Evolutionary conservation across 2,329 filamentous ascomycete species (phyloP).

Genomic region (Colletotrichum siamense): DNA sequence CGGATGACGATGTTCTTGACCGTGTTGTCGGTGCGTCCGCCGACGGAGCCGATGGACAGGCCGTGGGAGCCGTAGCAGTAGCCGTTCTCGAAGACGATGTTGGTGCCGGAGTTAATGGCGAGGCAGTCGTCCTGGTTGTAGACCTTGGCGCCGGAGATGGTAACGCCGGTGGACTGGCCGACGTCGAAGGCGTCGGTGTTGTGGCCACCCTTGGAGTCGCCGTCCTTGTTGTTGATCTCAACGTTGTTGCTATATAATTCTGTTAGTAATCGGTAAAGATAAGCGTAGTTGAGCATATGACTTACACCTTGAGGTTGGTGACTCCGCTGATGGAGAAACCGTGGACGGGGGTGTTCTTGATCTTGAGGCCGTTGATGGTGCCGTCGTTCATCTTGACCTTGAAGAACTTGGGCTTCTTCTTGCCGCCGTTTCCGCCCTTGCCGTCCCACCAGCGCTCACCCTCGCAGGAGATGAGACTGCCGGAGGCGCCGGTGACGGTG

Average conservation of each 20-base stretch:
- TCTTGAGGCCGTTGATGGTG: slow-evolving; percentile 41
- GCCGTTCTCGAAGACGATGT: slow-evolving; percentile 50
- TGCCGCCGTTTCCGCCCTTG: slow-evolving; percentile 63
- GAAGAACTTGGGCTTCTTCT: slow-evolving; percentile 69
- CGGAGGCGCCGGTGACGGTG: slow-evolving; percentile 56
- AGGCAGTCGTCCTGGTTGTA: slow-evolving; percentile 69
- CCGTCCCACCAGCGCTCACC: slow-evolving; percentile 68
- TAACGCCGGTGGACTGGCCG: slow-evolving; percentile 52
- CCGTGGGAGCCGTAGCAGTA: slow-evolving; percentile 51
- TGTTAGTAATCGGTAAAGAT: neutral
- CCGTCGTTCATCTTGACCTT: slow-evolving; percentile 47
- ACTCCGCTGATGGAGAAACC: slow-evolving; percentile 44
- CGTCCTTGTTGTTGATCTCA: slow-evolving; percentile 43
- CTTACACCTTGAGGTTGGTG: slow-evolving; percentile 41
- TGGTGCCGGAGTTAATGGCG: slow-evolving; percentile 58
- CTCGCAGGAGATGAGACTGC: slow-evolving; percentile 60
- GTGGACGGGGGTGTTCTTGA: slow-evolving; percentile 48
- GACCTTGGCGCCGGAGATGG: slow-evolving; percentile 56
- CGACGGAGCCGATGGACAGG: slow-evolving; percentile 49
- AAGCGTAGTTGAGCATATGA: neutral
- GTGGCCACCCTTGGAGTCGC: slow-evolving; percentile 41
- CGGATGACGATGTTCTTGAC: slow-evolving; percentile 58
- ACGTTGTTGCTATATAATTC: slow-evolving; percentile 31
- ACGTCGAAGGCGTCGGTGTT: slow-evolving; percentile 69
- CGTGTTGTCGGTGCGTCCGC: slow-evolving; percentile 54